Conservation (phyloP, 1,284 basidiomycete species). For the Trichosporon ovoides region DNA sequence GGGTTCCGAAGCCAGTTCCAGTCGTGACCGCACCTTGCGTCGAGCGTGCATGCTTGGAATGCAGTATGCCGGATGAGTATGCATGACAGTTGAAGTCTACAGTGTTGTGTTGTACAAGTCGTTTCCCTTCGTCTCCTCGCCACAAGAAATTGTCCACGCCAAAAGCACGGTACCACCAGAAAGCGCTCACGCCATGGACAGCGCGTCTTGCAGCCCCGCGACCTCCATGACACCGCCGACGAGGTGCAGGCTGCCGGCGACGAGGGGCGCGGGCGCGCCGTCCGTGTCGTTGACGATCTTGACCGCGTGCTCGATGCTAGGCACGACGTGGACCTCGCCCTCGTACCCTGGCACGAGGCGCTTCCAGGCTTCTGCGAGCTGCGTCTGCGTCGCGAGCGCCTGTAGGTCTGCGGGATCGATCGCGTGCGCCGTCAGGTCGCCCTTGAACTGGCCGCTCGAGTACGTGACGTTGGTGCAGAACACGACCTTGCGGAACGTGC, state of each 20-base stretch:
- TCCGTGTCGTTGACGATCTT: conserved; percentile 53
- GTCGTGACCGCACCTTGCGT: too few relatives aligned
- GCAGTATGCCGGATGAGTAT: too few relatives aligned
- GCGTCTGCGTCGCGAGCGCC: conserved; percentile 67
- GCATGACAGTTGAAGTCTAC: conserved; percentile 3
- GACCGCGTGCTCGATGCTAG: conserved; percentile 84
- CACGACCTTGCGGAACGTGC: conserved; percentile 71
- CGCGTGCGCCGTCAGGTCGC: conserved; percentile 68
- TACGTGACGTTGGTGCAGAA: conserved; percentile 98
- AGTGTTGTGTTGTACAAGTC: background rate
- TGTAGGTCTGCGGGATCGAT: conserved; percentile 61
- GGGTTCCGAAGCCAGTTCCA: background rate
- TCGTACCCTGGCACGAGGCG: conserved; percentile 61
- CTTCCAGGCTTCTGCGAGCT: conserved; percentile 70
- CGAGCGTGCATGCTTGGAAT: too few relatives aligned
- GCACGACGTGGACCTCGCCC: conserved; percentile 65
- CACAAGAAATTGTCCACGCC: too few relatives aligned
- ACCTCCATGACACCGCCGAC: conserved; percentile 93
- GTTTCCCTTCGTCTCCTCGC: too few relatives aligned
- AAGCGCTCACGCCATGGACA: conserved; percentile 37
- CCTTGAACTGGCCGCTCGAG: conserved; percentile 78
- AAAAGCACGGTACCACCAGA: too few relatives aligned
- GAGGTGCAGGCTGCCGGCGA: conserved; percentile 87
- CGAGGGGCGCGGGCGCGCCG: conserved; percentile 58
- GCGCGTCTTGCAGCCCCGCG: conserved; percentile 61